Percentiles rank a stretch among this genome's conserved stretches.
These are phyloP conservation scores for Blastocladiella britannica DNA, from an alignment of 192 early-diverging fungal genomes.

Conservation along the genomic window DNA sequence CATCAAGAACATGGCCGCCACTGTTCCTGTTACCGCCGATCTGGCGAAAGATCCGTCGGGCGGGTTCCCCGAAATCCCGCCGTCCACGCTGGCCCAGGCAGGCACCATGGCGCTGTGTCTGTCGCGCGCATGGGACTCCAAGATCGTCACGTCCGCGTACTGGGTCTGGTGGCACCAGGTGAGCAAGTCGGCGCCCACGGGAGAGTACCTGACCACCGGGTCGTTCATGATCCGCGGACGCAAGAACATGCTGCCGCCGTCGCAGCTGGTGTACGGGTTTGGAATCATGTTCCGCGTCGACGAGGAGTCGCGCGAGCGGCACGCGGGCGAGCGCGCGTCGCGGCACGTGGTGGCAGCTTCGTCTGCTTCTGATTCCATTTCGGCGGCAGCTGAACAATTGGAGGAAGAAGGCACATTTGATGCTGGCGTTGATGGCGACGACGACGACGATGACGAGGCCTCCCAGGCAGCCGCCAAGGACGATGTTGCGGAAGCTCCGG, in stretches of 20 bases:
- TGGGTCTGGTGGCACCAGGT: conserved; percentile 82
- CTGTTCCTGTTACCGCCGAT: not conserved
- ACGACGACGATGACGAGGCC: conserved; percentile 10
- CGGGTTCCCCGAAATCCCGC: conserved; percentile 42
- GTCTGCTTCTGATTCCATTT: no score
- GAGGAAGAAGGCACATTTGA: conserved; percentile 2
- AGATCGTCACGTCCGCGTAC: conserved; percentile 82
- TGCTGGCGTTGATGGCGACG: conserved; percentile 4
- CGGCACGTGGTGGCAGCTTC: no score
- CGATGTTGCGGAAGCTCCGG: conserved; percentile 14
- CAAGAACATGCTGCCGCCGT: conserved; percentile 83
- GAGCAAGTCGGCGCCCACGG: conserved; percentile 71
- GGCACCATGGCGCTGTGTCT: conserved; percentile 86
- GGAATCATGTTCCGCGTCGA: conserved; percentile 82
- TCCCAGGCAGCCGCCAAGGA: conserved; percentile 6
- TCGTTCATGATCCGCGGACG: conserved; percentile 86
- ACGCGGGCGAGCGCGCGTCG: conserved; percentile 40
- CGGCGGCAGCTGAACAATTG: no score
- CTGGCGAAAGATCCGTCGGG: conserved; percentile 5
- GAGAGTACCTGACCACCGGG: conserved; percentile 74
- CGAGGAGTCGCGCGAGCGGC: conserved; percentile 52
- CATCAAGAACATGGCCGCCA: conserved; percentile 53
- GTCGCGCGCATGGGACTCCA: conserved; percentile 91
- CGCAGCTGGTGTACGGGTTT: conserved; percentile 88
- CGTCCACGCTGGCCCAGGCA: conserved; percentile 80